phyloP scores from a whole-genome alignment of 2,329 filamentous ascomycete species.

The Pseudopyrenochaeta lycopersici region DNA sequence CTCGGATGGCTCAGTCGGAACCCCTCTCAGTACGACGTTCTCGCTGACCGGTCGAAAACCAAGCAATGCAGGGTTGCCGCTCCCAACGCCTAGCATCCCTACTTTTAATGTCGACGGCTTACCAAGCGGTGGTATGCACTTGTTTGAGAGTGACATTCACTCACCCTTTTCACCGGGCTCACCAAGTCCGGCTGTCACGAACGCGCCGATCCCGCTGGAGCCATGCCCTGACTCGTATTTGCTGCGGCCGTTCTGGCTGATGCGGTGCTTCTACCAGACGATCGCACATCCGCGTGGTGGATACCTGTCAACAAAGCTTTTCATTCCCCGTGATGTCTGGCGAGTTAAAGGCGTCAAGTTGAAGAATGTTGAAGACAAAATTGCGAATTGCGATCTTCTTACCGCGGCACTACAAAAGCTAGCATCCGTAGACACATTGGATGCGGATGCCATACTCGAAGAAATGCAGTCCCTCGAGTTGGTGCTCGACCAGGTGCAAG shows the following conservation, averaged over 20 bases:
- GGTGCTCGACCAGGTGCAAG: conserved; percentile 86
- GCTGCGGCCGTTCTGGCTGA: conserved; percentile 96
- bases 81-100: conserved; percentile 72
- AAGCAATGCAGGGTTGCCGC: conserved; percentile 68
- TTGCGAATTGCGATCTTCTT: conserved; percentile 87
- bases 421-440: conserved; percentile 82
- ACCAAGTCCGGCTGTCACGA: conserved; percentile 68
- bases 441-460: conserved; percentile 90
- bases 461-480: conserved; percentile 92
- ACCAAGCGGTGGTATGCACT: conserved; percentile 73
- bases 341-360: conserved; percentile 92
- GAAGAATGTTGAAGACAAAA: conserved; percentile 91
- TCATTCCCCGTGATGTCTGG: conserved; percentile 93
- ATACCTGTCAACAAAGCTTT: conserved; percentile 89
- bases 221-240: conserved; percentile 89
- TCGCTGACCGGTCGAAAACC: conserved; percentile 58
- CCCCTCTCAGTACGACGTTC: conserved; percentile 76
- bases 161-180: conserved; percentile 70
- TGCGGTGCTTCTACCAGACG: conserved; percentile 93
- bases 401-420: conserved; percentile 89
- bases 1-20: conserved; percentile 75
- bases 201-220: conserved; percentile 81
- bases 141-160: conserved; percentile 87
- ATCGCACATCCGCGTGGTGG: conserved; percentile 90
- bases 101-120: conserved; percentile 68